A percentile compares a stretch with the other conserved stretches of the same genome.
phyloP scores from a whole-genome alignment of 352 stramenopile genomes.

The Pythium insidiosum region DNA sequence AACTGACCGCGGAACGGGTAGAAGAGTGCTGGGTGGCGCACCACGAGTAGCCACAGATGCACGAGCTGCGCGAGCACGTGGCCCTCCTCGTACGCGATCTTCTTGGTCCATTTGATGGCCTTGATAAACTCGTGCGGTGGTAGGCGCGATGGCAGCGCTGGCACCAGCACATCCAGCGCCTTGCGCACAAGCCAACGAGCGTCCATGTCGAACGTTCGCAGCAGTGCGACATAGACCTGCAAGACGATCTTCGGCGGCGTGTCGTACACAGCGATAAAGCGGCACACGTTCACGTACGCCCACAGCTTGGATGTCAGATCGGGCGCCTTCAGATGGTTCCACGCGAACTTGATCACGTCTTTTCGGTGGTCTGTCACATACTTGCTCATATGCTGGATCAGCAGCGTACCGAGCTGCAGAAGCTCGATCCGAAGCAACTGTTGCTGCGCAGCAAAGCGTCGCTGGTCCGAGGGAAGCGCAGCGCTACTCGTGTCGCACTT shows the following conservation, averaged over 20 bases:
- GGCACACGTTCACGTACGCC: slow-evolving; percentile 96
- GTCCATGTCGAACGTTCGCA: slow-evolving; percentile 93
- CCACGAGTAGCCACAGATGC: slow-evolving; percentile 97
- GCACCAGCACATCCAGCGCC: slow-evolving; percentile 94
- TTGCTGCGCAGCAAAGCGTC: slow-evolving; percentile 74
- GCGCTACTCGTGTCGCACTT: neutral
- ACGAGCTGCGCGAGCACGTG: slow-evolving; percentile 93
- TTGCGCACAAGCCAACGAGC: slow-evolving; percentile 91
- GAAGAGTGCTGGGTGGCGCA: slow-evolving; percentile 92
- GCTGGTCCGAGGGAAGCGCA: too few species aligned
- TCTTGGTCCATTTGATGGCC: slow-evolving; percentile 96
- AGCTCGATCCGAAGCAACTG: slow-evolving; percentile 86
- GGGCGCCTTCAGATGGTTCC: slow-evolving; percentile 94
- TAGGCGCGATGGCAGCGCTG: slow-evolving; percentile 86
- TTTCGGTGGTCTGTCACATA: slow-evolving; percentile 92
- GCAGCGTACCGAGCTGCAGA: slow-evolving; percentile 92
- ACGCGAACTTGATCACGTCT: slow-evolving; percentile 98
- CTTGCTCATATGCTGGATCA: slow-evolving; percentile 94
- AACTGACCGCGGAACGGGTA: slow-evolving; percentile 90
- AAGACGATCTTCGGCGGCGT: slow-evolving; percentile 96
- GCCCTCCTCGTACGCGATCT: slow-evolving; percentile 97
- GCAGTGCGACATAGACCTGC: slow-evolving; percentile 94
- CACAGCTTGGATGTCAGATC: slow-evolving; percentile 94
- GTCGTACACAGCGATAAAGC: slow-evolving; percentile 95
- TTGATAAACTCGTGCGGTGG: slow-evolving; percentile 92